A percentile compares a stretch with the other conserved stretches of the same genome.
phyloP scores from a whole-genome alignment of 2,329 filamentous ascomycete genomes.

The Fusarium solani-melongenae region DNA sequence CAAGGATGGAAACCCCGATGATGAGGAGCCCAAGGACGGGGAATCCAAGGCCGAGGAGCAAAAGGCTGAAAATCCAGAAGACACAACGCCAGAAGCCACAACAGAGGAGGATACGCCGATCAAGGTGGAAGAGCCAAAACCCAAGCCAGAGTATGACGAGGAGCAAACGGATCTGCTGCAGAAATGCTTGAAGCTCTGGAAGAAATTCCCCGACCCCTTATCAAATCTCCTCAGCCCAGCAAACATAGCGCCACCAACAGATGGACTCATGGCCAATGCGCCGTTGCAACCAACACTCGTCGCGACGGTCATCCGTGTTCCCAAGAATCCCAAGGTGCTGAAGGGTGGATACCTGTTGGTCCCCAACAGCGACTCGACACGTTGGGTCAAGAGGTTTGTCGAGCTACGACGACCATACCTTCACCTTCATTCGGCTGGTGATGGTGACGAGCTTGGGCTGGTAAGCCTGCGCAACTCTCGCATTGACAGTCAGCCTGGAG shows the following conservation, averaged over 20 bases:
- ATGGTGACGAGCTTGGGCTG: conserved; percentile 90
- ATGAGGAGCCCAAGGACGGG: conserved; percentile 15
- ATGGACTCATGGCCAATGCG: conserved; percentile 65
- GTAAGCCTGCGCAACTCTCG: conserved; percentile 89
- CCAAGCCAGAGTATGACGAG: conserved; percentile 58
- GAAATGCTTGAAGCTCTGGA: conserved; percentile 74
- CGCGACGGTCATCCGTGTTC: conserved; percentile 79
- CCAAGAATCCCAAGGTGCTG: conserved; percentile 83
- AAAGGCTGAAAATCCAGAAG: conserved; percentile 30
- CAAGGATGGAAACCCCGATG: not conserved
- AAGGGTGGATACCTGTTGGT: conserved; percentile 91
- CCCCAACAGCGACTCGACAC: conserved; percentile 81
- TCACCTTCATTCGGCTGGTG: conserved; percentile 85
- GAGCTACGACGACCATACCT: conserved; percentile 92
- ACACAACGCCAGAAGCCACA: conserved; percentile 9
- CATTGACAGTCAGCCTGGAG: conserved; percentile 92
- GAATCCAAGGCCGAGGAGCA: conserved; percentile 18
- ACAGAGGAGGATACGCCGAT: conserved; percentile 33
- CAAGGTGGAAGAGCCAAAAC: conserved; percentile 40
- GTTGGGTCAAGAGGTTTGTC: conserved; percentile 93
- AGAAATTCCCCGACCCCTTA: conserved; percentile 66
- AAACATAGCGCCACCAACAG: conserved; percentile 76
- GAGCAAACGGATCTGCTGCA: conserved; percentile 60
- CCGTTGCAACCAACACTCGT: conserved; percentile 72
- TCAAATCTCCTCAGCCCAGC: conserved; percentile 65